Evolutionary conservation across 371 early-diverging fungal species (phyloP).

Genomic region (Rhizopus microsporus): DNA sequence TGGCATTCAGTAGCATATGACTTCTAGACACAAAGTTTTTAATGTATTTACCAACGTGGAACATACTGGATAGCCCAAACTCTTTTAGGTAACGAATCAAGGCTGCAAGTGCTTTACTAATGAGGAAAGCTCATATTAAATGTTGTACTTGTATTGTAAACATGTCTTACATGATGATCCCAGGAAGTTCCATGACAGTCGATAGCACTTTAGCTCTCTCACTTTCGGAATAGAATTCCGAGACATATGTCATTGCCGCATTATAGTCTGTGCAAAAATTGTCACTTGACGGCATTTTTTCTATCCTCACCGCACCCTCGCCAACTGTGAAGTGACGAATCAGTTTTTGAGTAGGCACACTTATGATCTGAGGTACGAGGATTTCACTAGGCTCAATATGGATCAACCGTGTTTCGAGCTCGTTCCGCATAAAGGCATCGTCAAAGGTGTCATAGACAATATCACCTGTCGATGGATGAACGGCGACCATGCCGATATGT

Average conservation of each 20-base stretch:
- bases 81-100: conserved; percentile 64
- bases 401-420: conserved; percentile 77
- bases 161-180: conserved; percentile 32
- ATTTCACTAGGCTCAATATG: conserved; percentile 81
- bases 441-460: conserved; percentile 76
- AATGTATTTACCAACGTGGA: conserved; percentile 62
- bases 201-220: conserved; percentile 12
- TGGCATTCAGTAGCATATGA: conserved; percentile 77
- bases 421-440: conserved; percentile 69
- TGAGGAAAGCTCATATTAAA: not conserved
- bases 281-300: conserved; percentile 56
- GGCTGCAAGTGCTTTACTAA: conserved; percentile 52
- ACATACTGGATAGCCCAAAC: conserved; percentile 61
- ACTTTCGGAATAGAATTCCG: conserved; percentile 52
- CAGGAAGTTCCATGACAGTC: conserved; percentile 29
- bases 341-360: conserved; percentile 58
- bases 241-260: conserved; percentile 50
- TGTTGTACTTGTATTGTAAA: not conserved
- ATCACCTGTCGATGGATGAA: conserved; percentile 75
- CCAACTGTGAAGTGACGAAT: conserved; percentile 38
- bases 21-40: conserved; percentile 65
- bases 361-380: conserved; percentile 58
- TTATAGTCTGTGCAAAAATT: conserved; percentile 37
- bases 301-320: conserved; percentile 55
- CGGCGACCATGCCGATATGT: conserved; percentile 57